These are phyloP conservation scores for Brettanomyces naardenensis DNA, from an alignment of 805 yeast species.

Conservation along the genomic window DNA sequence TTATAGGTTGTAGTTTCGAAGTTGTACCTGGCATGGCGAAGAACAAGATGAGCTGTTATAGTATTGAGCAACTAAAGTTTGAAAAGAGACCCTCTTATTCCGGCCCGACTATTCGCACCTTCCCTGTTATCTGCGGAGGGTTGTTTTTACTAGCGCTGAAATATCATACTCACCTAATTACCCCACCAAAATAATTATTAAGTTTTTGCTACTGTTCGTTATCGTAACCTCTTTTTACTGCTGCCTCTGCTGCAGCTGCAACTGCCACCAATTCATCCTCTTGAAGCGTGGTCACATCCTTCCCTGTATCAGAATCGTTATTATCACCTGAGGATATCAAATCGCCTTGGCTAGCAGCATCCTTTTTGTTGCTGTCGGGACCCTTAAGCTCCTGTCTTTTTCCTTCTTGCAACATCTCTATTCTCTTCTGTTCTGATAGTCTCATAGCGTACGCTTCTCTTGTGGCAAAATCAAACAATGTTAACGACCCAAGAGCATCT, in stretches of 20 bases:
- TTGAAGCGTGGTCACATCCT: constrained; percentile 8
- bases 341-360: not conserved
- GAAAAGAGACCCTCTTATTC: no score
- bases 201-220: no score
- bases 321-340: constrained; percentile 6
- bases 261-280: constrained; percentile 25
- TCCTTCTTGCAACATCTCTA: constrained; percentile 3
- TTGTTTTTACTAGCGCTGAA: no score
- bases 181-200: no score
- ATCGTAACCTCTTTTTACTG: constrained; percentile 7
- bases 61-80: no score
- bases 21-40: constrained; percentile 16
- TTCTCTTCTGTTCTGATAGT: constrained; percentile 14
- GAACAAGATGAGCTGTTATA: no score
- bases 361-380: no score
- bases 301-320: not conserved
- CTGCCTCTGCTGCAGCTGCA: constrained; percentile 26
- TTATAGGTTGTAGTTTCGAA: not conserved
- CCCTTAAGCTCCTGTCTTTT: no score
- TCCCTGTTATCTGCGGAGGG: no score
- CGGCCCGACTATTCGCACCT: no score
- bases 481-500: constrained; percentile 32
- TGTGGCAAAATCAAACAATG: constrained; percentile 35
- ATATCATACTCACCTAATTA: no score
- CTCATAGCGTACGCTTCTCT: constrained; percentile 32